Evolutionary conservation across 371 early-diverging fungal species (phyloP).

Genomic region (Spraguea lophii): DNA sequence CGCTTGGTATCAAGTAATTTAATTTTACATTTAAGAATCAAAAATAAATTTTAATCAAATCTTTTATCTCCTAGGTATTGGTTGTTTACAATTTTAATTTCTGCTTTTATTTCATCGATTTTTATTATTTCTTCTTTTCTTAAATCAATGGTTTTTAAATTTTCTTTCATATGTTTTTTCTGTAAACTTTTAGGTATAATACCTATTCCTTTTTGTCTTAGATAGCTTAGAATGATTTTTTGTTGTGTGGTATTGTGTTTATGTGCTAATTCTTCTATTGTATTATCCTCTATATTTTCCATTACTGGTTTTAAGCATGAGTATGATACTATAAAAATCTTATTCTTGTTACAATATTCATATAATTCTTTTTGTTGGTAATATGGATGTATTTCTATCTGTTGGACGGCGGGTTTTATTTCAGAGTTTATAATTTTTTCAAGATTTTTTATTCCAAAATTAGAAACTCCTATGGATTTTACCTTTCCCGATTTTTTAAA

Average conservation of each 20-base stretch:
- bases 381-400: conserved; percentile 48
- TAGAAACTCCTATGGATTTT: conserved; percentile 59
- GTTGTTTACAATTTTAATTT: no score
- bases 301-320: conserved; percentile 31
- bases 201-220: conserved; percentile 15
- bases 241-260: conserved; percentile 22
- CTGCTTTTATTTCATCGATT: no score
- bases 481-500: conserved; percentile 48
- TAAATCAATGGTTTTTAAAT: no score
- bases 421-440: conserved; percentile 50
- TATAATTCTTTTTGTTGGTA: conserved; percentile 32
- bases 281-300: conserved; percentile 14
- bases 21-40: no score
- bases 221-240: conserved; percentile 32
- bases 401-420: conserved; percentile 59
- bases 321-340: conserved; percentile 30
- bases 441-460: conserved; percentile 54
- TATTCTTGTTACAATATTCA: conserved; percentile 25
- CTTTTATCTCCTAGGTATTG: no score
- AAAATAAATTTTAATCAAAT: no score
- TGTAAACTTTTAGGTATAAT: conserved; percentile 37
- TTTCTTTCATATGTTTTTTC: conserved; percentile 29
- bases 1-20: no score
- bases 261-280: conserved; percentile 3
- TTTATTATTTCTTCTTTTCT: no score